phyloP scores from a whole-genome alignment of 2,329 filamentous ascomycete genomes.

The Xylaria hypoxylon region DNA sequence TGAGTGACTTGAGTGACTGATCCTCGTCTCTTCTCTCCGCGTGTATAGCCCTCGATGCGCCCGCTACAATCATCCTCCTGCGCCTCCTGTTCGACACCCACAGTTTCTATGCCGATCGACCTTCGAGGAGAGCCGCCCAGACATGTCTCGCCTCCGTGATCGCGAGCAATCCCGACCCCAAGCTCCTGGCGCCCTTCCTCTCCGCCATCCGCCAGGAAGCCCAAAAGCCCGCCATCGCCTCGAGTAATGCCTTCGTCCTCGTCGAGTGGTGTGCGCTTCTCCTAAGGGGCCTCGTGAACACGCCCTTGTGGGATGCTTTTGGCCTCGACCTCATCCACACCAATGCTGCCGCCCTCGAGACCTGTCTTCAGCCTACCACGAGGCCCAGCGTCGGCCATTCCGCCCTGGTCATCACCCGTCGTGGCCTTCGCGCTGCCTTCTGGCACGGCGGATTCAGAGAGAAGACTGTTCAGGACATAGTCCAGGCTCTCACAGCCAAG shows the following conservation, averaged over 20 bases:
- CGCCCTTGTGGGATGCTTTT: slow-evolving; percentile 72
- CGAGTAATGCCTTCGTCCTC: slow-evolving; percentile 85
- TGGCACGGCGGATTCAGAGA: slow-evolving; percentile 67
- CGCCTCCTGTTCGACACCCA: slow-evolving; percentile 87
- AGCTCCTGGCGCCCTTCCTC: slow-evolving; percentile 73
- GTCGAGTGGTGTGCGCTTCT: slow-evolving; percentile 89
- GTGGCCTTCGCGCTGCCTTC: slow-evolving; percentile 81
- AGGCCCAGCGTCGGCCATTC: slow-evolving; percentile 76
- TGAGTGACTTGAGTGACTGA: too few species aligned
- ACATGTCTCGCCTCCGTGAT: slow-evolving; percentile 79
- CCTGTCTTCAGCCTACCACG: slow-evolving; percentile 74
- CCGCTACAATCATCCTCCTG: slow-evolving; percentile 68
- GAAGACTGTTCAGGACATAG: slow-evolving; percentile 70
- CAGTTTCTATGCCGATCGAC: slow-evolving; percentile 85
- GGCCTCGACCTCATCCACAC: slow-evolving; percentile 74
- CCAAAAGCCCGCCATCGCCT: slow-evolving; percentile 80
- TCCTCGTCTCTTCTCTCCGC: slow-evolving; percentile 24
- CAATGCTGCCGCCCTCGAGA: slow-evolving; percentile 80
- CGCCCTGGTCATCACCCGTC: slow-evolving; percentile 80
- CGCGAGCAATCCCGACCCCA: slow-evolving; percentile 65
- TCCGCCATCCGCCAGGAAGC: slow-evolving; percentile 77
- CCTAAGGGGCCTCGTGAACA: slow-evolving; percentile 75
- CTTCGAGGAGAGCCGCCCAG: slow-evolving; percentile 85
- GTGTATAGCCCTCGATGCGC: slow-evolving; percentile 60
- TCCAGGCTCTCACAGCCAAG: slow-evolving; percentile 77